These are phyloP conservation scores for Spatholobus suberectus DNA, from an alignment of 306 rosid genomes.

Conservation along the genomic window DNA sequence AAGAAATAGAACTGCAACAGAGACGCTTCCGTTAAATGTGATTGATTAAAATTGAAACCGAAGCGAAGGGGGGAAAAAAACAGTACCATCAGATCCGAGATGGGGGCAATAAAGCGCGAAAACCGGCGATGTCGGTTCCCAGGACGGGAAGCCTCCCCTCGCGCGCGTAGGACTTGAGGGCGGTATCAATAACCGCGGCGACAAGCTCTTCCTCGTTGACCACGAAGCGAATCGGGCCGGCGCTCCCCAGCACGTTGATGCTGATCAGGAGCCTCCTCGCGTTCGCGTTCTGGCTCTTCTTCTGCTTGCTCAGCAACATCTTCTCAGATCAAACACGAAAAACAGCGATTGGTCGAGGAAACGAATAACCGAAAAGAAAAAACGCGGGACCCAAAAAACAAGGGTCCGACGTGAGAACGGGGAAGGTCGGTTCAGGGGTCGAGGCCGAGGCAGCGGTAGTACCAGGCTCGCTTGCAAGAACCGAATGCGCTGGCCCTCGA, in stretches of 20 bases:
- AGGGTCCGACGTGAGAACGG: too few species aligned
- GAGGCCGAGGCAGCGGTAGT: constrained; percentile 97
- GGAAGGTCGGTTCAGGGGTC: constrained; percentile 66
- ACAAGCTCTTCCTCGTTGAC: constrained; percentile 76
- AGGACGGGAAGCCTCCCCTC: constrained; percentile 93
- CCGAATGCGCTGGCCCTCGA: constrained; percentile 97
- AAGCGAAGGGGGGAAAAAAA: too few species aligned
- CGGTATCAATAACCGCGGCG: constrained; percentile 77
- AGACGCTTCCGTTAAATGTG: too few species aligned
- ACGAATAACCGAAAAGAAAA: neutral
- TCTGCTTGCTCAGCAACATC: constrained; percentile 84
- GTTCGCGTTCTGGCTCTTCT: constrained; percentile 72
- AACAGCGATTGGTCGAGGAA: too few species aligned
- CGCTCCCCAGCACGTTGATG: constrained; percentile 86
- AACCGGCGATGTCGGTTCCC: constrained; percentile 55
- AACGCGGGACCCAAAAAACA: neutral
- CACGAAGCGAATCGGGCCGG: constrained; percentile 94
- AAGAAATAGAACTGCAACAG: too few species aligned
- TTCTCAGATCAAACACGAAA: neutral
- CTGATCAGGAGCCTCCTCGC: constrained; percentile 75
- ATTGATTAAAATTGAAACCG: too few species aligned
- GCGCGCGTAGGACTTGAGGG: constrained; percentile 88
- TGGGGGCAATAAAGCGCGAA: constrained; percentile 79
- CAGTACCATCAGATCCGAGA: constrained; percentile 79
- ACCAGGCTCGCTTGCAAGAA: constrained; percentile 98